Evolutionary conservation across 1,284 basidiomycete genomes (phyloP), one percentile per base, ranked within the genome.

Genomic region (Trichosporon sp.): DNA sequence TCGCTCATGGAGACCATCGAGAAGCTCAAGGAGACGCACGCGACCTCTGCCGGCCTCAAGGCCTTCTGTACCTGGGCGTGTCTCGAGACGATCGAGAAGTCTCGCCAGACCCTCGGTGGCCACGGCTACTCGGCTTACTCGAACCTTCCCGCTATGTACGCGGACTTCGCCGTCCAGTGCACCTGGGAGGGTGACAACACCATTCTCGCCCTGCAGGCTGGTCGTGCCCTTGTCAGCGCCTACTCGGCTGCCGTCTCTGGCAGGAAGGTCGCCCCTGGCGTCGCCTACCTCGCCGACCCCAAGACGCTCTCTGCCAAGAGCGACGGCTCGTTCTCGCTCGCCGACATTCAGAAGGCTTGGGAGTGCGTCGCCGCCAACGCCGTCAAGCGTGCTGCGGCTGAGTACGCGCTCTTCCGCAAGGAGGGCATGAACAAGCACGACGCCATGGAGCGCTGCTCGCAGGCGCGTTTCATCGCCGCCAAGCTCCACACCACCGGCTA

Each of bases 61-160:
- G 87, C 87, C 18, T 87, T 87, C 83, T 88, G 86, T 77, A 87
- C 87, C 6, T 88, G 87, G 87, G 83, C 83, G 8, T 86, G 85
- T 62, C 81, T 88, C 64, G 85, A 87, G 71, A 85, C 86, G 21
- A 87, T 88, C 66, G 87, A 87, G 75, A 86, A 84, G 67, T 86
- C 86, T 70, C 80, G 87, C 64, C 84, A 87, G 78, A 78, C 85
- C n/a, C 85, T 84, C 68, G 87, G 87, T 71, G 87, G 87, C 5
- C 87, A 87, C 75, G 87, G 87, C 7, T 88, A 87, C 78, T 86
- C 85, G 34, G 83, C 85, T 21, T 87, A 88, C 79, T 86, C 86
- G 7, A 86, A 85, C 65, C 81, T 88, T 53, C 85, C 87, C 5
- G 77, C 82, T 64, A 86, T 87, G 86, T 86, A 85, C 78, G 81